Base-by-base conservation (phyloP, 805 yeast species). In the Groenewaldozyma tartarivorans region DNA sequence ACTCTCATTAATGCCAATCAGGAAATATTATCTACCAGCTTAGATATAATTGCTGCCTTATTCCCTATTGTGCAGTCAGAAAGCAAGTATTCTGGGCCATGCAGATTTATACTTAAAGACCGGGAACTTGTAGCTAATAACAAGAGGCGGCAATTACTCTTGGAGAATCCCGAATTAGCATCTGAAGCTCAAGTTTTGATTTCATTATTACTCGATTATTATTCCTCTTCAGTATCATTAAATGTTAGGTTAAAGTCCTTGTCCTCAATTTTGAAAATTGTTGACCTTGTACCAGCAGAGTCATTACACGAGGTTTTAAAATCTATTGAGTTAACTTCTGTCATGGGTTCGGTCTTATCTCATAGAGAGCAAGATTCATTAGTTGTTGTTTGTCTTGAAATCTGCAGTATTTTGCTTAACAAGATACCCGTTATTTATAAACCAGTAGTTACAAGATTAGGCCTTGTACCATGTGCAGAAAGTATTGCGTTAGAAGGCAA, bases 1-100 rank as follows among this genome's bases (percentile, higher is more conserved):
- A 74, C 84, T 0, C 58, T 86, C 31, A 79, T 84, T 76, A 74
- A 79, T 40, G 73, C 78, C 2, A 87, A 90, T 0, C 80, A 77
- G 49, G 81, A 77, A n/a, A 55, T 82, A 21, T 57, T 81, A 16
- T 49, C 72, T 1, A 64, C 74, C 11, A 64, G 79, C 16, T 59
- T 84, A 16, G 68, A 71, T 32, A 63, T 85, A 37, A 61, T 81
- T 4, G 71, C 75, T 2, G 65, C 72, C 24, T 47, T 83, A 2
- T 57, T 85, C 16, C 94, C 95, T 0, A 56, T 30, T 5, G 46
- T 39, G 3, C 30, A 20, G 35, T 15, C 30, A 34, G 9, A 9
- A 27, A 15, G 29, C 30, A 39, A 4, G 45, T 31, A 5, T 30
- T 36, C 43, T 9, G 47, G 53, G 4, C 54, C 54, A 7, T 24